A percentile compares a stretch with the other conserved stretches of the same genome.
These are phyloP conservation scores for Geotrichum cucujoidarum DNA, from an alignment of 1,139 yeast genomes.

Conservation along the genomic window DNA sequence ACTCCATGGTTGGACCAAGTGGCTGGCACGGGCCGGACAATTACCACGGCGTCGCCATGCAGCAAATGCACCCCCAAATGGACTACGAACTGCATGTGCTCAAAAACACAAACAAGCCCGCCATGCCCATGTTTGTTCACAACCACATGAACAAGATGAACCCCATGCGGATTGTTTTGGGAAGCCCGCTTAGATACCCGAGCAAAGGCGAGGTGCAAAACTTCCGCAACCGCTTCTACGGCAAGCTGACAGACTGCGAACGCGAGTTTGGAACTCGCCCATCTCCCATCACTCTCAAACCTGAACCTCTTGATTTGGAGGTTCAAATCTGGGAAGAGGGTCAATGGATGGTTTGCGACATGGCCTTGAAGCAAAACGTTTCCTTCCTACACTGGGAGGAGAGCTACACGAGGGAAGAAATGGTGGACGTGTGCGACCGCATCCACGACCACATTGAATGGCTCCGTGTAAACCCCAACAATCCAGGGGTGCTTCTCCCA, in stretches of 20 bases:
- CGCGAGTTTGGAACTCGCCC: conserved; percentile 39
- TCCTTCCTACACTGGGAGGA: conserved; percentile 46
- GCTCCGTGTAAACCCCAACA: conserved; percentile 23
- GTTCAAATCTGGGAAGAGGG: conserved; percentile 56
- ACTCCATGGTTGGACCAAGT: conserved; percentile 49
- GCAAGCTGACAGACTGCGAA: conserved; percentile 48
- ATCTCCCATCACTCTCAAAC: background rate
- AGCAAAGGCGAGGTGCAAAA: conserved; percentile 2
- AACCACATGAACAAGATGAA: conserved; percentile 62
- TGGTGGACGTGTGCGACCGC: conserved; percentile 28
- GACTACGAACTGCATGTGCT: conserved; percentile 40
- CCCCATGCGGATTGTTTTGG: conserved; percentile 35
- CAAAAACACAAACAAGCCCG: conserved; percentile 31
- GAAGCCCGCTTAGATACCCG: conserved; percentile 8
- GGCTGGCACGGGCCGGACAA: conserved; percentile 46
- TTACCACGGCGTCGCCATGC: conserved; percentile 66
- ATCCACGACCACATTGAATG: conserved; percentile 32
- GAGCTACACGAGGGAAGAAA: conserved; percentile 46
- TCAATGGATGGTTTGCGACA: conserved; percentile 54
- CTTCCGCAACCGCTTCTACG: conserved; percentile 38
- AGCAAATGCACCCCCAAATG: conserved; percentile 61
- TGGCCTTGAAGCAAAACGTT: conserved; percentile 34
- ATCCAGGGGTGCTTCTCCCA: conserved; percentile 2
- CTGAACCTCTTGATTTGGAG: conserved; percentile 46
- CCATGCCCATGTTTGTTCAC: conserved; percentile 54